These are phyloP conservation scores for Fusarium heterosporum DNA, from an alignment of 2,329 filamentous ascomycete genomes.

Conservation along the genomic window DNA sequence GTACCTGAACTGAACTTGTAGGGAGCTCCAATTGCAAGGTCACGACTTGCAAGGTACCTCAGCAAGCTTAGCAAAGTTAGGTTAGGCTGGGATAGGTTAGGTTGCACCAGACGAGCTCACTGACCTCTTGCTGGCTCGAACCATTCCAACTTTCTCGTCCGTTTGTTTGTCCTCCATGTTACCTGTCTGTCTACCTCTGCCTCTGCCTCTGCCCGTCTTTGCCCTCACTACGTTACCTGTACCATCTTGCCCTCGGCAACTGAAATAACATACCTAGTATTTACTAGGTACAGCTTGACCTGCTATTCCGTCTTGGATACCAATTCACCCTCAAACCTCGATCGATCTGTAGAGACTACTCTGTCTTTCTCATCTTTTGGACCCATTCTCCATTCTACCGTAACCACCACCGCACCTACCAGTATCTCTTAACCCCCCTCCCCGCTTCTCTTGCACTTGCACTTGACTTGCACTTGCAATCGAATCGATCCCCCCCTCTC, in stretches of 20 bases:
- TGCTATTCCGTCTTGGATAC: conserved; percentile 23
- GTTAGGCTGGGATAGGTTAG: conserved; percentile 18
- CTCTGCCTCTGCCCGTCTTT: neutral
- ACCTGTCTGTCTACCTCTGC: neutral
- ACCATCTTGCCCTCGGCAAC: conserved; percentile 4
- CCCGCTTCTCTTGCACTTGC: conserved; percentile 24
- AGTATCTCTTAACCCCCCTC: conserved; percentile 31
- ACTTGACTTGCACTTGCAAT: neutral
- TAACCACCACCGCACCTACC: conserved; percentile 25
- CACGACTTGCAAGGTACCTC: conserved; percentile 1
- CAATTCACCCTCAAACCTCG: conserved; percentile 18
- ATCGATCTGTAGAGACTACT: conserved; percentile 42
- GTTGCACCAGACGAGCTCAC: conserved; percentile 43
- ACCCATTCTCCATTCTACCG: conserved; percentile 18
- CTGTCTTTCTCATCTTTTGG: conserved; percentile 36
- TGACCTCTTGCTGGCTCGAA: conserved; percentile 40
- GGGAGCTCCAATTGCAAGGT: conserved; percentile 39
- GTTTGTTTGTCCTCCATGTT: conserved; percentile 2
- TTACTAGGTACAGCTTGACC: conserved; percentile 6
- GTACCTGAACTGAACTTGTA: conserved; percentile 37
- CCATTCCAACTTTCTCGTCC: conserved; percentile 34
- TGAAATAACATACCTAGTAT: neutral
- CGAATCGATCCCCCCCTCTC: conserved; percentile 24
- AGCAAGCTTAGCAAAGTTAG: neutral
- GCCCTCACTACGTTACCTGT: neutral